phyloP scores from a whole-genome alignment of 1,284 basidiomycete genomes.

The Leucoagaricus sp. region DNA sequence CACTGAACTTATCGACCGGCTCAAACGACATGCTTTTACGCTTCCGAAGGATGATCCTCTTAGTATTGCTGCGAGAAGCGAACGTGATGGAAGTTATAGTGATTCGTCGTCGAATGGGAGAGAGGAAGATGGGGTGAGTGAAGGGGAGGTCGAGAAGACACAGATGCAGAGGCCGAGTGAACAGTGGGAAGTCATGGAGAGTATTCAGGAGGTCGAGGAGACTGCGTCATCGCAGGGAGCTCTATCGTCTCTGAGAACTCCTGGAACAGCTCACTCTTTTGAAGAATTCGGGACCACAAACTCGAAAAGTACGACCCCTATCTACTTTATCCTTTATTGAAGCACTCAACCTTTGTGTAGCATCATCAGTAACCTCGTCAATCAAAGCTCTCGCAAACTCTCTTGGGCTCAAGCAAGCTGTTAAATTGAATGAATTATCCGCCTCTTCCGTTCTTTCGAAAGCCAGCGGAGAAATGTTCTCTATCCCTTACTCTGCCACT shows the following conservation, averaged over 20 bases:
- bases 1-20: conserved; percentile 62
- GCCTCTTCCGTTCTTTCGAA: conserved; percentile 12
- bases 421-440: conserved; percentile 24
- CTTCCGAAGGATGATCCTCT: conserved; percentile 55
- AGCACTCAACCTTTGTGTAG: conserved; percentile 30
- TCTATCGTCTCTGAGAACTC: conserved; percentile 46
- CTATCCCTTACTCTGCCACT: conserved; percentile 55
- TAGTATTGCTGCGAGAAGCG: conserved; percentile 50
- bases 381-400: conserved; percentile 71
- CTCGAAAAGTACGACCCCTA: conserved; percentile 58
- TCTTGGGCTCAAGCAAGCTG: conserved; percentile 60
- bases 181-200: conserved; percentile 80
- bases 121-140: conserved; percentile 12
- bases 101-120: no score
- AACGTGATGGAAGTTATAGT: conserved; percentile 25
- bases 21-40: conserved; percentile 63
- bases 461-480: conserved; percentile 17
- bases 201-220: conserved; percentile 65
- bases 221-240: conserved; percentile 46
- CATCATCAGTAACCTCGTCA: conserved; percentile 60
- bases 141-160: not conserved
- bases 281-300: conserved; percentile 68
- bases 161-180: conserved; percentile 57
- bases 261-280: conserved; percentile 27
- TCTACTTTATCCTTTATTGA: conserved; percentile 18